phyloP scores from a whole-genome alignment of 495 filamentous ascomycete species.

The Pseudevernia furfuracea region DNA sequence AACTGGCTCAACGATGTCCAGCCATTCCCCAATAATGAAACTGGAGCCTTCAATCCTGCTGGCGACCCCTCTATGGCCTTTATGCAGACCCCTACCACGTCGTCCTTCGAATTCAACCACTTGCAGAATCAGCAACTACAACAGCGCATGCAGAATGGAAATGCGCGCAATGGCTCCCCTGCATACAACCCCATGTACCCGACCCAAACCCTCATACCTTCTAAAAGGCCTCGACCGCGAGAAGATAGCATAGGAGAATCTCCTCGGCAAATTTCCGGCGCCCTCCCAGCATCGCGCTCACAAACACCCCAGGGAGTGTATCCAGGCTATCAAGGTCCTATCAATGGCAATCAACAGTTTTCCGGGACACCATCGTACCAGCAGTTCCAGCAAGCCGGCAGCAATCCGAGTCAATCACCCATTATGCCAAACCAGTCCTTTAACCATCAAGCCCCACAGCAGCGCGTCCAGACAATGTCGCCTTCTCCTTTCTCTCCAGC shows the following conservation, averaged over 20 bases:
- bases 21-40: slow-evolving; percentile 62
- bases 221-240: slow-evolving; percentile 72
- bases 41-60: slow-evolving; percentile 61
- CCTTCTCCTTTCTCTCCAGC: slow-evolving; percentile 86
- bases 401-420: slow-evolving; percentile 81
- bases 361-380: slow-evolving; percentile 62
- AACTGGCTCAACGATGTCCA: slow-evolving; percentile 75
- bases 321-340: slow-evolving; percentile 53
- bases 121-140: slow-evolving; percentile 44
- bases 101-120: slow-evolving; percentile 53
- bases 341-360: slow-evolving; percentile 49
- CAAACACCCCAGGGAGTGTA: slow-evolving; percentile 75
- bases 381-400: slow-evolving; percentile 72
- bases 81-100: slow-evolving; percentile 41
- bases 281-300: slow-evolving; percentile 74
- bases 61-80: slow-evolving; percentile 49
- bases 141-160: slow-evolving; percentile 74
- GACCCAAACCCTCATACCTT: slow-evolving; percentile 74
- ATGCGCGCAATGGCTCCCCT: slow-evolving; percentile 71
- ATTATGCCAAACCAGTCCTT: slow-evolving; percentile 71
- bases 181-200: slow-evolving; percentile 71
- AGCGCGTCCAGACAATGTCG: slow-evolving; percentile 81
- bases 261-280: slow-evolving; percentile 66
- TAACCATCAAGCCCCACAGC: slow-evolving; percentile 55
- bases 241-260: slow-evolving; percentile 81